Percentiles rank a stretch among this genome's conserved stretches.
These are phyloP conservation scores for Maudiozyma turicensis DNA, from an alignment of 805 yeast genomes.

Conservation along the genomic window DNA sequence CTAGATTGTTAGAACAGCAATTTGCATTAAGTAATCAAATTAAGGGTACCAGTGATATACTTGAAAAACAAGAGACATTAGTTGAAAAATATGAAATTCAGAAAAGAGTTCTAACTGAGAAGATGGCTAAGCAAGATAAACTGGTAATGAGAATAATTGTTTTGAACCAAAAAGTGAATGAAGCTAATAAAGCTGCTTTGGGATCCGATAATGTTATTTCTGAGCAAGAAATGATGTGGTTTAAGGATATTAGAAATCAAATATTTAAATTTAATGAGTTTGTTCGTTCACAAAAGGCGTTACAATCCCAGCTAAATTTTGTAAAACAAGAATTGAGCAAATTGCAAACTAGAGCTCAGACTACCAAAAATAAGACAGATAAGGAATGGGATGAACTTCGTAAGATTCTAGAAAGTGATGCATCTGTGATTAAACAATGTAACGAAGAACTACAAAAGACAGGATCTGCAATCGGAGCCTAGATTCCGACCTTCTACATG, in stretches of 20 bases:
- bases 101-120: conserved; percentile 9
- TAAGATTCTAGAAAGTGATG: conserved; percentile 26
- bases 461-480: not conserved
- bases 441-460: conserved; percentile 9
- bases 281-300: conserved; percentile 18
- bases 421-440: conserved; percentile 20
- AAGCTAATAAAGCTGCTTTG: conserved; percentile 10
- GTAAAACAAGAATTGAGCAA: conserved; percentile 21
- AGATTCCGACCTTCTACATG: not conserved
- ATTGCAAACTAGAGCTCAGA: conserved; percentile 5
- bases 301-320: conserved; percentile 23
- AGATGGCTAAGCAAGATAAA: conserved; percentile 27
- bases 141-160: conserved; percentile 26
- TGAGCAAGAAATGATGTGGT: conserved; percentile 37
- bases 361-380: conserved; percentile 2
- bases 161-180: conserved; percentile 22
- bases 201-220: conserved; percentile 28
- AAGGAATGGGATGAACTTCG: conserved; percentile 29
- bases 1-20: conserved; percentile 32
- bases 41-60: conserved; percentile 17
- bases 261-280: conserved; percentile 26
- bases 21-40: conserved; percentile 36
- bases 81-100: conserved; percentile 10
- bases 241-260: conserved; percentile 32
- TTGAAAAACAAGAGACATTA: conserved; percentile 9